These are phyloP conservation scores for Lathyrus oleraceus DNA, from an alignment of 306 rosid species.

Conservation along the genomic window DNA sequence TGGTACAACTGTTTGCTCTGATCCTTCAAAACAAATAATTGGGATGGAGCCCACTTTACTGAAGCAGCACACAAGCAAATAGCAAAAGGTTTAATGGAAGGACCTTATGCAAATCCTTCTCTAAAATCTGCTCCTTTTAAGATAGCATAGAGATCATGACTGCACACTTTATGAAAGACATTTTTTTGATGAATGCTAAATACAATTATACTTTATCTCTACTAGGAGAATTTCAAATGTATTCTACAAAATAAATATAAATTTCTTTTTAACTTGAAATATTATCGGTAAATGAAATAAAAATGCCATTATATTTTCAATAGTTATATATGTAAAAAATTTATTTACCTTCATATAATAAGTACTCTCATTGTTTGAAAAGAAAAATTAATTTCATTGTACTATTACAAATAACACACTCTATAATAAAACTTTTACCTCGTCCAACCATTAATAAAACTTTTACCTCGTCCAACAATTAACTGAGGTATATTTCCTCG, in stretches of 20 bases:
- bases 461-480: too few relatives aligned
- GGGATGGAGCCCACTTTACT: not conserved
- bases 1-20: not conserved
- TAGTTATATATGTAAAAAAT: too few relatives aligned
- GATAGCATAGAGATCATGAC: not conserved
- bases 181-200: not conserved
- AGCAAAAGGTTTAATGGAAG: not conserved
- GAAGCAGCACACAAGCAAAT: not conserved
- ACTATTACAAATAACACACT: too few relatives aligned
- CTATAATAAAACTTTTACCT: too few relatives aligned
- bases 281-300: too few relatives aligned
- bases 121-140: not conserved
- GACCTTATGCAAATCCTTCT: not conserved
- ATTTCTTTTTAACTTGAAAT: too few relatives aligned
- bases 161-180: not conserved
- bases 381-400: too few relatives aligned
- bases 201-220: not conserved
- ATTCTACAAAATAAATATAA: not conserved
- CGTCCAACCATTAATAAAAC: too few relatives aligned
- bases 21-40: conserved; percentile 1
- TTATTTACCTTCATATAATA: not conserved
- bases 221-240: not conserved
- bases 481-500: too few relatives aligned
- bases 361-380: too few relatives aligned
- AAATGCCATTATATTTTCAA: too few relatives aligned